Evolutionary conservation across 2,329 filamentous ascomycete genomes (phyloP).

Genomic region (Neoascochyta sp.): DNA sequence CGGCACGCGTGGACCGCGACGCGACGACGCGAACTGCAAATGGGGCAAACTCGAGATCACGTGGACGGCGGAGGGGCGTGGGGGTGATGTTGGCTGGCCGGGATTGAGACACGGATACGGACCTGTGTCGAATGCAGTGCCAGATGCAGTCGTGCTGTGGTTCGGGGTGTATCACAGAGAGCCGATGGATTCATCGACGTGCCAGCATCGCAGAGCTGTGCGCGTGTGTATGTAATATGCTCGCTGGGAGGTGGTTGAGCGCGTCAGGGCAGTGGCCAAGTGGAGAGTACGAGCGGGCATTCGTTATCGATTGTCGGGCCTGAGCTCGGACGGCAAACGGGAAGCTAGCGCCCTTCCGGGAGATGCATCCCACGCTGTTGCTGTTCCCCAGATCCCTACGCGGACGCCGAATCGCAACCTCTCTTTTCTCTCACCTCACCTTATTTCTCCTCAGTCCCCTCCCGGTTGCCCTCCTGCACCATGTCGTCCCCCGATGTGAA

Average conservation of each 20-base stretch:
- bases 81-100: no score
- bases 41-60: constrained; percentile 10
- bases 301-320: background rate
- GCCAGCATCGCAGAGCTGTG: no score
- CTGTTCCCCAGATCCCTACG: constrained; percentile 26
- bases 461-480: constrained; percentile 14
- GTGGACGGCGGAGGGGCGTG: no score
- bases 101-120: no score
- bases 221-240: no score
- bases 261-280: no score
- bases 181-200: no score
- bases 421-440: constrained; percentile 9
- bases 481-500: constrained; percentile 55
- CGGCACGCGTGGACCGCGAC: constrained; percentile 2
- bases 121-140: no score
- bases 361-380: constrained; percentile 28
- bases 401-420: constrained; percentile 11
- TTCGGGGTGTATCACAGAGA: no score
- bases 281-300: background rate
- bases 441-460: constrained; percentile 6
- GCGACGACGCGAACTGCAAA: constrained; percentile 7
- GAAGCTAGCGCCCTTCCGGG: no score
- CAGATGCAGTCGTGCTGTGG: no score
- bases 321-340: constrained; percentile 6
- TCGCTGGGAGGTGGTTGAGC: no score